Evolutionary conservation across 2,329 filamentous ascomycete species (phyloP), one percentile per base, ranked within the genome.

Genomic region (Pyrenophora graminea): DNA sequence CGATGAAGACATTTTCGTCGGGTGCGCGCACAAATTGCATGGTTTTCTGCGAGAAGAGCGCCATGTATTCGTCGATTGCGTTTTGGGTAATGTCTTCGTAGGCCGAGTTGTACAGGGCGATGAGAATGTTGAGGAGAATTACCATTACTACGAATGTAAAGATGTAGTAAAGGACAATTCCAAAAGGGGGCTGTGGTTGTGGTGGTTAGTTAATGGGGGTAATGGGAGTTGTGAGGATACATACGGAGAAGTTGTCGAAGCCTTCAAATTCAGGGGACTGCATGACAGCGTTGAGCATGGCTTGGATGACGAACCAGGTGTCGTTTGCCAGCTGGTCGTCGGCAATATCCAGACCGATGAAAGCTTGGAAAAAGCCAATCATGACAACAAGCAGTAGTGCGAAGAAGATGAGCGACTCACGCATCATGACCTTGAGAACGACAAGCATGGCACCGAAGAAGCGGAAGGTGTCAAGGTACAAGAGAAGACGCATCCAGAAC

Each of bases 401-500:
- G 67, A 99, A 99, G 80, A 99, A 99, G 59, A 97, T 97, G 62
- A 97, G 80, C 0, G 90, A 95, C 73, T 82, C 80, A 50, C 78
- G 74, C 78, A 82, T 82, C 80, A 82, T 80, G 60, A 80, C 77
- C 72, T 97, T 96, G 38, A 99, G 80, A 2, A 99, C 92, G 2
- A 99, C 93, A 1, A 99, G 83, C 94, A 99, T 99, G 42, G 93
- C 91, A 19, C 94, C 94, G 66, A 99, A 99, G 79, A 99, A 99
- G 48, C 90, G 86, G 80, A 96, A 84, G 0, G 89, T 90, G 74
- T 99, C 94, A 15, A 99, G 84, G 69, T 97, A 99, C 6, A 99
- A 83, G 56, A 99, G 77, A 52, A 99, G 81, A 4, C 94, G 88
- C 68, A 87, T 89, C 93, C 94, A 99, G 74, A 99, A 97, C 89